Conservation (phyloP, 1,139 yeast species). For the Nakaseomyces uthaithaninus region DNA sequence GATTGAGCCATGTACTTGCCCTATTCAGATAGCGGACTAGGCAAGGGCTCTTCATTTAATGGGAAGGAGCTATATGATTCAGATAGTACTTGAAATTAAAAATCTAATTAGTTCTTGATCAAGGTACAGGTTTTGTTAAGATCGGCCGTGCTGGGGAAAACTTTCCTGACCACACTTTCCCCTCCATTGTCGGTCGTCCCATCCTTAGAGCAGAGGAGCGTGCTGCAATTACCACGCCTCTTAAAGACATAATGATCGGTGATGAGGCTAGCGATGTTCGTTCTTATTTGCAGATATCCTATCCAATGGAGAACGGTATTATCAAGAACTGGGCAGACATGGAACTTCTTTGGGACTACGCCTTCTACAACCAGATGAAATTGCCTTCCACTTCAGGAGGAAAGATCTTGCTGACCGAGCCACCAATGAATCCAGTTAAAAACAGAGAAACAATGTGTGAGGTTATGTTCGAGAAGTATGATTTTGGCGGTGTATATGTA, state of each 20-base stretch:
- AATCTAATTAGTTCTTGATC: slow-evolving; percentile 66
- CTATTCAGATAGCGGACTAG: no score
- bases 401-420: slow-evolving; percentile 85
- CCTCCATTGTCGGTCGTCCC: slow-evolving; percentile 97
- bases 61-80: no score
- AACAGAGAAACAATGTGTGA: slow-evolving; percentile 85
- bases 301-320: slow-evolving; percentile 98
- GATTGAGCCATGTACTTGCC: no score
- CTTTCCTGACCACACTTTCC: slow-evolving; percentile 97
- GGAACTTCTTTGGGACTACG: slow-evolving; percentile 98
- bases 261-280: slow-evolving; percentile 89
- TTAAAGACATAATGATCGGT: slow-evolving; percentile 95
- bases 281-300: slow-evolving; percentile 79
- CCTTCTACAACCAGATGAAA: slow-evolving; percentile 86
- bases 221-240: slow-evolving; percentile 42
- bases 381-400: slow-evolving; percentile 63
- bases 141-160: slow-evolving; percentile 96
- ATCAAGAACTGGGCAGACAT: slow-evolving; percentile 97
- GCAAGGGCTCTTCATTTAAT: no score
- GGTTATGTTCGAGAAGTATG: slow-evolving; percentile 93
- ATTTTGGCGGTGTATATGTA: slow-evolving; percentile 93
- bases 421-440: slow-evolving; percentile 60
- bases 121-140: slow-evolving; percentile 96
- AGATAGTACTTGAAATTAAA: background rate
- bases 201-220: slow-evolving; percentile 95